phyloP scores from a whole-genome alignment of 306 rosid genomes.

The Boehmeria nivea region DNA sequence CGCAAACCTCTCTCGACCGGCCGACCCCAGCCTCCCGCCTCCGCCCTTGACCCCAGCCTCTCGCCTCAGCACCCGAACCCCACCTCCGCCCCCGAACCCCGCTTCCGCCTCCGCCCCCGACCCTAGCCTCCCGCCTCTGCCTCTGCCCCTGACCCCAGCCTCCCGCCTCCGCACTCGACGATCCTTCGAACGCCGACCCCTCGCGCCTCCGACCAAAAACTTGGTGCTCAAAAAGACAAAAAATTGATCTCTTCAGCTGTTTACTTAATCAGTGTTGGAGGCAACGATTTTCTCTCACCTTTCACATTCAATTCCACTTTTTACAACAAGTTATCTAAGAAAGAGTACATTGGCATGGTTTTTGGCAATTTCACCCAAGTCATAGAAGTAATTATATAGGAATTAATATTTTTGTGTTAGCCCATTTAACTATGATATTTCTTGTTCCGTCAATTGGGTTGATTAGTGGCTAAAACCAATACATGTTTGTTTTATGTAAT shows the following conservation, averaged over 20 bases:
- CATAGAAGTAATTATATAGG: constrained; percentile 23
- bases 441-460: neutral
- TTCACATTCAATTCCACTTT: neutral
- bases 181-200: too few relatives aligned
- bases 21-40: too few relatives aligned
- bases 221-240: constrained; percentile 30
- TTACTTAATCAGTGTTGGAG: constrained; percentile 34
- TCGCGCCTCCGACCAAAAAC: too few relatives aligned
- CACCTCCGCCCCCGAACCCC: too few relatives aligned
- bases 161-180: too few relatives aligned
- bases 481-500: neutral
- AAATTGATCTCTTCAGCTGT: constrained; percentile 37
- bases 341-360: constrained; percentile 30
- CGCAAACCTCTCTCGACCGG: too few relatives aligned
- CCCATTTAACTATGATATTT: neutral
- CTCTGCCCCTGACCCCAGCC: too few relatives aligned
- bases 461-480: too few relatives aligned
- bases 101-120: too few relatives aligned
- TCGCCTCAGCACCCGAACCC: too few relatives aligned
- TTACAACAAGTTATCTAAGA: constrained; percentile 15
- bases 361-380: constrained; percentile 33
- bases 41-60: too few relatives aligned
- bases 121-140: too few relatives aligned
- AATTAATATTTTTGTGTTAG: neutral
- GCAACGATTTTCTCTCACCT: constrained; percentile 31